A percentile compares a stretch with the other conserved stretches of the same genome.
Conservation (phyloP, 192 early-diverging fungal genomes). For the Coemansia sp. region DNA sequence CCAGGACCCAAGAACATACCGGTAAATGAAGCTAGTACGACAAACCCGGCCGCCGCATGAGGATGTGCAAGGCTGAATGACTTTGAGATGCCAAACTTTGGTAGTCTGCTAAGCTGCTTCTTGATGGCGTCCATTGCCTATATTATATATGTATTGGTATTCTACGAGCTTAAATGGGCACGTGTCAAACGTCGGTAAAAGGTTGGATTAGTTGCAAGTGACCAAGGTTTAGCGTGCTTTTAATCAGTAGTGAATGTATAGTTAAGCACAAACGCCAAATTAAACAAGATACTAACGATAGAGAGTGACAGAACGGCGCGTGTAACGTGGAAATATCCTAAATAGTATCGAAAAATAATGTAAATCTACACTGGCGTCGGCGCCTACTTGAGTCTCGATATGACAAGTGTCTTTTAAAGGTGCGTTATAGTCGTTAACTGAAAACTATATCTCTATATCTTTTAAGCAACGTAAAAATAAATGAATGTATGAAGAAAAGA, state of each 20-base stretch:
- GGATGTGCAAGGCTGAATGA: slow-evolving; percentile 40
- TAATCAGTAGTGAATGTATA: background rate
- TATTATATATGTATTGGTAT: background rate
- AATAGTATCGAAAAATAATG: background rate
- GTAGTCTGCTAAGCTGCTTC: slow-evolving; percentile 20
- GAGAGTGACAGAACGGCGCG: background rate
- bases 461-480: background rate
- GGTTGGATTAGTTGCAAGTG: background rate
- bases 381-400: background rate
- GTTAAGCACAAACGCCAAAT: background rate
- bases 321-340: background rate
- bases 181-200: background rate
- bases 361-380: background rate
- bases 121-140: slow-evolving; percentile 8
- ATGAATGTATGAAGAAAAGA: background rate
- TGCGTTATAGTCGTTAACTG: slow-evolving; percentile 4
- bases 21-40: slow-evolving; percentile 39
- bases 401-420: background rate
- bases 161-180: background rate
- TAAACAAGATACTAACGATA: background rate
- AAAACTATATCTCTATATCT: background rate
- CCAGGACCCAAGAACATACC: slow-evolving; percentile 51
- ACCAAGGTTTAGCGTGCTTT: background rate
- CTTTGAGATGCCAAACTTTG: slow-evolving; percentile 39
- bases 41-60: slow-evolving; percentile 25